Percentiles rank a stretch among this genome's conserved stretches.
Conservation (phyloP, 768 basidiomycete genomes). For the Mycena venus region DNA sequence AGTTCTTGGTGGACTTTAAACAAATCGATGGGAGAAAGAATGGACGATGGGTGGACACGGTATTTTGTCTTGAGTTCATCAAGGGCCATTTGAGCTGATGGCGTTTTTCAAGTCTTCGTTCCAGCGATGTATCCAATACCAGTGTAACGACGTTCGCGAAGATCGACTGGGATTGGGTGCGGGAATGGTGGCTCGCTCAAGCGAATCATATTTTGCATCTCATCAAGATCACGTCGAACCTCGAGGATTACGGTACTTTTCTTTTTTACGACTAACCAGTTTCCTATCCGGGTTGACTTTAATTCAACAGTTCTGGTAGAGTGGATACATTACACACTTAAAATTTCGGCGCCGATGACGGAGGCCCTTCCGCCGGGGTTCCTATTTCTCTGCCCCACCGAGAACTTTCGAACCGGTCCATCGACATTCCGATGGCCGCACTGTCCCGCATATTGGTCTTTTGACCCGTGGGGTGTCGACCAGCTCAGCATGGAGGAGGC, state of each 20-base stretch:
- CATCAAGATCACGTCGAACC: background rate
- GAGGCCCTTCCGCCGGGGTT: background rate
- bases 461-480: background rate
- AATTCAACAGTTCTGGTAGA: background rate
- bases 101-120: background rate
- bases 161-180: background rate
- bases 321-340: background rate
- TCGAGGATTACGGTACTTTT: background rate
- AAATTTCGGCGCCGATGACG: background rate
- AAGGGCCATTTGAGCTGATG: too few relatives aligned
- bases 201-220: slow-evolving; percentile 5
- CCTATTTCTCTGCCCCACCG: slow-evolving; percentile 1
- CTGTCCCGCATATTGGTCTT: slow-evolving; percentile 1
- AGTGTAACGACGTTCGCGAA: too few relatives aligned
- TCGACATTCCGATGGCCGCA: background rate
- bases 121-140: background rate
- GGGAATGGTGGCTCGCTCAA: background rate
- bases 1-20: background rate
- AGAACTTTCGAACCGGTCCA: background rate
- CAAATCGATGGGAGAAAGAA: background rate
- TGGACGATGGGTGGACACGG: background rate
- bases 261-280: too few relatives aligned
- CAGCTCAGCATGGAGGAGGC: slow-evolving; percentile 1
- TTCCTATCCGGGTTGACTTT: background rate
- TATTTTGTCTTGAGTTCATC: background rate